Evolutionary conservation across 2,329 filamentous ascomycete species (phyloP).

Genomic region (Diaporthe caulivora): DNA sequence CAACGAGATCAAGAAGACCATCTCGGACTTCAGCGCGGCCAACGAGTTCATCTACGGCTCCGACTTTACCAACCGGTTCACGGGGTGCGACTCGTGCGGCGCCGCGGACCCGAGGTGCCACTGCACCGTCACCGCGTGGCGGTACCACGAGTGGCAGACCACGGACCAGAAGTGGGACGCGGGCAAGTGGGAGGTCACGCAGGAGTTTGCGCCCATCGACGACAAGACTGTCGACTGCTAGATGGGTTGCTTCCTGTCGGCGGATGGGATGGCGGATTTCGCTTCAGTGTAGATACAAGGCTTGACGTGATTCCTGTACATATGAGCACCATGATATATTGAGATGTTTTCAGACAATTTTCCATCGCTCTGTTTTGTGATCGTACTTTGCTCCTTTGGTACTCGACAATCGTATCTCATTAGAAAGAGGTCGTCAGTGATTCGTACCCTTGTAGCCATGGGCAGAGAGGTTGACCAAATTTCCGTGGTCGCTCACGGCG

Average conservation of each 20-base stretch:
- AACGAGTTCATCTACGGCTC: neutral
- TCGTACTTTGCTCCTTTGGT: too few species aligned
- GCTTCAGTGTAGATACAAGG: slow-evolving; percentile 12
- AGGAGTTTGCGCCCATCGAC: neutral
- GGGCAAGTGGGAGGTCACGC: neutral
- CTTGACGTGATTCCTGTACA: slow-evolving; percentile 13
- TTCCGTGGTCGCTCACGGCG: too few species aligned
- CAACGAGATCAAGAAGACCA: neutral
- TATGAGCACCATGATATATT: slow-evolving; percentile 7
- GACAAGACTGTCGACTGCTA: slow-evolving; percentile 15
- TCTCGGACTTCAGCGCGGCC: slow-evolving; percentile 7
- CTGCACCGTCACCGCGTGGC: slow-evolving; percentile 13
- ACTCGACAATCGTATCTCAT: neutral
- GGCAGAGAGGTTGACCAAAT: too few species aligned
- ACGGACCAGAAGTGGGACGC: neutral
- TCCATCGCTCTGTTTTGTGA: neutral
- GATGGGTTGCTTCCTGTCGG: neutral
- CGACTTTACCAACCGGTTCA: neutral
- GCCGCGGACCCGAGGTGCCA: neutral
- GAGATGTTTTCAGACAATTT: neutral
- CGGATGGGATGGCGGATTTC: neutral
- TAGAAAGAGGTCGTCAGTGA: rapidly evolving
- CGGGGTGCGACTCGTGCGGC: neutral
- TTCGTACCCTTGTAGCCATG: neutral
- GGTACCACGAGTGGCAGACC: slow-evolving; percentile 20